These are phyloP conservation scores for Trifolium pratense DNA, from an alignment of 306 rosid species.

Conservation along the genomic window DNA sequence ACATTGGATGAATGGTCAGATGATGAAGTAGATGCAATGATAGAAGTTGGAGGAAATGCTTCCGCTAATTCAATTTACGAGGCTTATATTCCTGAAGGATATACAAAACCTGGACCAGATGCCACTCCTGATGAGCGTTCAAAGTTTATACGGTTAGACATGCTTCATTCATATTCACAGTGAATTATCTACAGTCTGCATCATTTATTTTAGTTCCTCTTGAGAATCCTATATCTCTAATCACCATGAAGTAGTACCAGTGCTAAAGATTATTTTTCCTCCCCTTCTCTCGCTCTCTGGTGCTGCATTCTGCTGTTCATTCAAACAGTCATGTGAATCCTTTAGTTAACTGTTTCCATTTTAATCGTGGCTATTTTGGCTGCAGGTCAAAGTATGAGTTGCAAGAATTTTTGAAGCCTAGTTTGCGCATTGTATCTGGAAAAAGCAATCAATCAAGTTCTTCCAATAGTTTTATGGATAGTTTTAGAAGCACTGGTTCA, in stretches of 20 bases:
- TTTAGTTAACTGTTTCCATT: conserved; percentile 21
- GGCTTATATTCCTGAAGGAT: conserved; percentile 86
- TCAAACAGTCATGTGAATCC: conserved; percentile 27
- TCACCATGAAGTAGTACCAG: conserved; percentile 35
- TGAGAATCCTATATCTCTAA: conserved; percentile 30
- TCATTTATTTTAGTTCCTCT: conserved; percentile 36
- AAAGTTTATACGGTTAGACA: conserved; percentile 81
- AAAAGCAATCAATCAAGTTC: conserved; percentile 61
- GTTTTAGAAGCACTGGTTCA: conserved; percentile 63
- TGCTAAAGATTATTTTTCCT: conserved; percentile 16
- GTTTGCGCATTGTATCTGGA: conserved; percentile 80
- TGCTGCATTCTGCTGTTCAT: conserved; percentile 18
- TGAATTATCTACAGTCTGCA: conserved; percentile 26
- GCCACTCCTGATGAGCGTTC: conserved; percentile 76
- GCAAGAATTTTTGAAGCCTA: conserved; percentile 94
- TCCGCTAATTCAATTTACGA: conserved; percentile 93
- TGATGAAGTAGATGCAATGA: conserved; percentile 90
- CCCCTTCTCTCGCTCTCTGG: conserved; percentile 1
- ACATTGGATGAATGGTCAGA: conserved; percentile 97
- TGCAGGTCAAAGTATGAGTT: conserved; percentile 88
- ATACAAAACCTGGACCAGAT: conserved; percentile 77
- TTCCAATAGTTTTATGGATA: conserved; percentile 58
- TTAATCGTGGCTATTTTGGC: conserved; percentile 40
- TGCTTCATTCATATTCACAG: conserved; percentile 15
- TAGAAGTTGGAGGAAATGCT: conserved; percentile 95